These are phyloP conservation scores for Collybia sp. DNA, from an alignment of 768 basidiomycete species.

Conservation along the genomic window DNA sequence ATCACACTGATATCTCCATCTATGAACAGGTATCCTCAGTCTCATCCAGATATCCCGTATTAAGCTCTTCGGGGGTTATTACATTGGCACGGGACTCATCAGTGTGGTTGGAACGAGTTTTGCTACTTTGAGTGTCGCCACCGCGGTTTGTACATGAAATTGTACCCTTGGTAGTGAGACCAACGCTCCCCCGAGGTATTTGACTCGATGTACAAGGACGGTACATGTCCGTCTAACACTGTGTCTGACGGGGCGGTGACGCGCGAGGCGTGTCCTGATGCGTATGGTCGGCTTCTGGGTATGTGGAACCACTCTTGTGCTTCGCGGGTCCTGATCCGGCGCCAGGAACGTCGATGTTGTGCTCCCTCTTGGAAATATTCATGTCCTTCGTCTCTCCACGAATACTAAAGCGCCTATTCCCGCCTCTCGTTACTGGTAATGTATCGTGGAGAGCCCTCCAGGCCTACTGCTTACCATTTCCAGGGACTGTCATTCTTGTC, in stretches of 20 bases:
- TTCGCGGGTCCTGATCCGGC: neutral
- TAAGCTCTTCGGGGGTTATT: conserved; percentile 55
- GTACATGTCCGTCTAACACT: conserved; percentile 64
- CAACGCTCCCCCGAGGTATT: conserved; percentile 48
- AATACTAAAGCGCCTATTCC: conserved; percentile 63
- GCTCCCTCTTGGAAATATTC: conserved; percentile 76
- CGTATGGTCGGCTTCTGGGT: conserved; percentile 77
- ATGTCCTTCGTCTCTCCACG: conserved; percentile 71
- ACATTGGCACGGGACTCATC: conserved; percentile 76
- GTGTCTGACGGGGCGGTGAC: conserved; percentile 55
- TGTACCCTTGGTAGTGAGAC: too few relatives aligned
- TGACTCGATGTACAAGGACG: conserved; percentile 70
- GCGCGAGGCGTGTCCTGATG: conserved; percentile 67
- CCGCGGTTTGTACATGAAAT: conserved; percentile 46
- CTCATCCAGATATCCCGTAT: conserved; percentile 76
- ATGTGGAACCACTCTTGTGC: conserved; percentile 6
- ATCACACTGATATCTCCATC: neutral
- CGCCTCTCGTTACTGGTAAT: conserved; percentile 72
- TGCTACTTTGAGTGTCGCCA: conserved; percentile 70
- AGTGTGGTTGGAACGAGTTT: conserved; percentile 83
- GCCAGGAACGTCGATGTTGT: conserved; percentile 69
- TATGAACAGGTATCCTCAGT: conserved; percentile 59
- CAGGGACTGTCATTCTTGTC: conserved; percentile 74
- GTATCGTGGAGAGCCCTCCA: neutral
- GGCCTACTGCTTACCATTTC: neutral